Percentiles rank a stretch among this genome's conserved stretches.
These are phyloP conservation scores for Salix exigua DNA, from an alignment of 345 rosid species.

Conservation along the genomic window DNA sequence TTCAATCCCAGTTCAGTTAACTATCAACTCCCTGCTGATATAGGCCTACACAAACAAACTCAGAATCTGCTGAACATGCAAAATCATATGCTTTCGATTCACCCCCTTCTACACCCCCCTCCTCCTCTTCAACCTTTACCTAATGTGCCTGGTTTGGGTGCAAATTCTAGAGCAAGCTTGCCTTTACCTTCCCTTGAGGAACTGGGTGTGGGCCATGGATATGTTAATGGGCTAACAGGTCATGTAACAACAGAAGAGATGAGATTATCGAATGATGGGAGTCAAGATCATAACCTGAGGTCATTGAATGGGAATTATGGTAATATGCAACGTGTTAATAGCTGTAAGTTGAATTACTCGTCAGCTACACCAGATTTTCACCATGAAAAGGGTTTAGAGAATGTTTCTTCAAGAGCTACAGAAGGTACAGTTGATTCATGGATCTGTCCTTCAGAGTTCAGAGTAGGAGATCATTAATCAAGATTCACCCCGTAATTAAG, in stretches of 20 bases:
- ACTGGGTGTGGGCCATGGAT: constrained; percentile 30
- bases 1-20: constrained; percentile 27
- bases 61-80: constrained; percentile 34
- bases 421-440: constrained; percentile 64
- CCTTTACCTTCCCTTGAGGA: constrained; percentile 31
- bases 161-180: constrained; percentile 24
- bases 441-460: constrained; percentile 50
- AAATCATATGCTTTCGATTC: constrained; percentile 31
- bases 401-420: constrained; percentile 39
- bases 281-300: constrained; percentile 25
- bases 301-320: constrained; percentile 24
- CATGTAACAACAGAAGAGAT: constrained; percentile 3
- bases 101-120: constrained; percentile 28
- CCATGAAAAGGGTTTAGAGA: constrained; percentile 46
- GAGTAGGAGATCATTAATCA: constrained; percentile 25
- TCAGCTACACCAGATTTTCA: constrained; percentile 50
- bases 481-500: neutral
- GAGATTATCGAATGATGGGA: neutral
- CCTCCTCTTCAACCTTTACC: constrained; percentile 19
- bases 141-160: constrained; percentile 16
- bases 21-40: constrained; percentile 32
- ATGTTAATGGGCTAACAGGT: constrained; percentile 20
- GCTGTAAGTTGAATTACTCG: constrained; percentile 43
- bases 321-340: constrained; percentile 22
- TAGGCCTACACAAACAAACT: constrained; percentile 30